These are phyloP conservation scores for Candida mattraensis DNA, from an alignment of 805 yeast genomes.

Conservation along the genomic window DNA sequence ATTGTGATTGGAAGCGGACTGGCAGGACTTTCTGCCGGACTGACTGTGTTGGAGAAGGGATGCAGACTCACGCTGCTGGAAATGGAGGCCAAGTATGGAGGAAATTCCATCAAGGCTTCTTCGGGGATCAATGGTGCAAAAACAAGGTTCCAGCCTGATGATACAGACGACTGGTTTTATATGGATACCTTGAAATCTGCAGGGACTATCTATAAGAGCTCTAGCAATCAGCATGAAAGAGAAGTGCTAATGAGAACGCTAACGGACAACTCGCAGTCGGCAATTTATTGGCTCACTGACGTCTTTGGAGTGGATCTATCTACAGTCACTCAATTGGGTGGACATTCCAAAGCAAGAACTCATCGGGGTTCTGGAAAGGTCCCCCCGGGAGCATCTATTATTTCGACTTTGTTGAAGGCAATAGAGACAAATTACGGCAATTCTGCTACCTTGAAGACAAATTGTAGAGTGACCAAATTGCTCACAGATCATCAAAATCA, in stretches of 20 bases:
- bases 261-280: conserved; percentile 60
- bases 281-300: conserved; percentile 69
- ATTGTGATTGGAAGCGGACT: conserved; percentile 57
- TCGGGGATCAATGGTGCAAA: conserved; percentile 73
- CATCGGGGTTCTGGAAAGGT: conserved; percentile 72
- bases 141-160: conserved; percentile 61
- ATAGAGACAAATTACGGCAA: conserved; percentile 46
- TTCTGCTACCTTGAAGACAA: conserved; percentile 32
- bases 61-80: conserved; percentile 54
- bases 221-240: conserved; percentile 42
- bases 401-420: conserved; percentile 51
- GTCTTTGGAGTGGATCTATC: conserved; percentile 62
- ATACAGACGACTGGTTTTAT: conserved; percentile 57
- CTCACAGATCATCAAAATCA: conserved; percentile 25
- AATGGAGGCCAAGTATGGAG: conserved; percentile 60
- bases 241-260: conserved; percentile 58
- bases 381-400: conserved; percentile 67
- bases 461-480: conserved; percentile 41
- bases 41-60: conserved; percentile 33
- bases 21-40: conserved; percentile 48
- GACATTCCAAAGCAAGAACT: conserved; percentile 78
- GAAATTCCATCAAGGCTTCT: conserved; percentile 67
- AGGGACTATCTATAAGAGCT: conserved; percentile 36
- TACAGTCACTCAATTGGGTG: conserved; percentile 75
- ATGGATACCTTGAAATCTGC: conserved; percentile 70